A percentile compares a stretch with the other conserved stretches of the same genome.
Conservation (phyloP, 192 early-diverging fungal genomes). For the Coemansia sp. region DNA sequence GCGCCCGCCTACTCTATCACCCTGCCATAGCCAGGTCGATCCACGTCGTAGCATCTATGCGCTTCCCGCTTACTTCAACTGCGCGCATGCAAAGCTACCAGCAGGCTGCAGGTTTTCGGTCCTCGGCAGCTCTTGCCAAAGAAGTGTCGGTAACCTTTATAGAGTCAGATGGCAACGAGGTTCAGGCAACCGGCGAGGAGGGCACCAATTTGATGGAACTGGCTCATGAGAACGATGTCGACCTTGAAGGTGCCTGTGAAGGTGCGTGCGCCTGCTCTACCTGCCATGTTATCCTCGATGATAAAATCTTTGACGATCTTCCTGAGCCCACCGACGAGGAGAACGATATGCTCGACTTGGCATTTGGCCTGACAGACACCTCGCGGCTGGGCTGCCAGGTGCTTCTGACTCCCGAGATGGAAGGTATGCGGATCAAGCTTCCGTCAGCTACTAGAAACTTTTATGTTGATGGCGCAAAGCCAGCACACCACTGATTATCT, state of each 20-base stretch:
- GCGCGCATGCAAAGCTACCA: not conserved
- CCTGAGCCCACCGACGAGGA: slow-evolving; percentile 96
- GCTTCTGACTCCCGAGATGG: slow-evolving; percentile 77
- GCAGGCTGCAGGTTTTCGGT: slow-evolving; percentile 20
- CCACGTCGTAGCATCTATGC: not conserved
- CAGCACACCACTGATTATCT: slow-evolving; percentile 43
- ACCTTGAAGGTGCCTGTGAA: slow-evolving; percentile 96
- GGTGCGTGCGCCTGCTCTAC: slow-evolving; percentile 93
- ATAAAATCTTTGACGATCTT: slow-evolving; percentile 76
- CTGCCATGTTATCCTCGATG: slow-evolving; percentile 89
- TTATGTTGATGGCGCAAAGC: slow-evolving; percentile 69
- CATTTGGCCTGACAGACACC: slow-evolving; percentile 95
- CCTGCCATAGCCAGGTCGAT: not conserved
- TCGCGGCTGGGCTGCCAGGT: slow-evolving; percentile 95
- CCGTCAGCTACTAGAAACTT: slow-evolving; percentile 92
- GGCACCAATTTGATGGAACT: slow-evolving; percentile 90
- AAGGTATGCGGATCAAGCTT: slow-evolving; percentile 83
- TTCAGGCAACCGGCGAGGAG: slow-evolving; percentile 73
- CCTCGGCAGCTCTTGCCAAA: slow-evolving; percentile 12
- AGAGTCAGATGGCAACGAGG: slow-evolving; percentile 76
- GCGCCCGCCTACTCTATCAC: not conserved
- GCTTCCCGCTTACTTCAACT: not conserved
- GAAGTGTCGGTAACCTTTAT: slow-evolving; percentile 76
- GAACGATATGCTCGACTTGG: slow-evolving; percentile 97
- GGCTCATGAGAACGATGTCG: slow-evolving; percentile 87